These are phyloP conservation scores for Russula emetica DNA, from an alignment of 768 basidiomycete species.

Conservation along the genomic window DNA sequence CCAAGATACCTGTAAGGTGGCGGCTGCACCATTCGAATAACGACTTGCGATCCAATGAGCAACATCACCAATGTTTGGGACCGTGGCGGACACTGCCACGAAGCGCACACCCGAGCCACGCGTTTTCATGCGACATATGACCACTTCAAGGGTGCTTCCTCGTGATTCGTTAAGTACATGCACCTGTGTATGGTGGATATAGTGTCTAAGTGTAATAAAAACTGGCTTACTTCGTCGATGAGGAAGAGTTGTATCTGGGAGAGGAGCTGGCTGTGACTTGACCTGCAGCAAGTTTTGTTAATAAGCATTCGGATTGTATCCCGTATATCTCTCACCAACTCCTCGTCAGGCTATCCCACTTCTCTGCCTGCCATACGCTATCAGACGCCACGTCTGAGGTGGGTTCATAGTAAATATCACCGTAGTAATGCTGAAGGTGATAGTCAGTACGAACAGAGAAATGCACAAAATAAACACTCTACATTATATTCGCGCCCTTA, in stretches of 20 bases:
- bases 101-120: conserved; percentile 71
- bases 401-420: conserved; percentile 38
- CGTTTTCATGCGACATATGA: conserved; percentile 89
- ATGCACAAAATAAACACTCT: conserved; percentile 28
- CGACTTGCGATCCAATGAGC: conserved; percentile 76
- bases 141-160: conserved; percentile 90
- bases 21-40: conserved; percentile 45
- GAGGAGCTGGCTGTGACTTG: conserved; percentile 60
- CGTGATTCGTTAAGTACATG: conserved; percentile 88
- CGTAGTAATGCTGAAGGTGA: conserved; percentile 60
- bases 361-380: conserved; percentile 66
- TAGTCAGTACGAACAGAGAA: neutral
- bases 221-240: conserved; percentile 72
- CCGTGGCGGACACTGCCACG: conserved; percentile 87
- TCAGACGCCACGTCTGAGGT: conserved; percentile 4
- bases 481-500: conserved; percentile 77
- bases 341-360: conserved; percentile 92
- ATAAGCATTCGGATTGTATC: conserved; percentile 7
- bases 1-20: conserved; percentile 61
- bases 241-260: conserved; percentile 75
- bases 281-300: conserved; percentile 38
- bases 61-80: conserved; percentile 89
- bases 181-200: conserved; percentile 48
- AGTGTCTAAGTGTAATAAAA: neutral
- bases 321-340: conserved; percentile 54